Conservation (phyloP, 139 green algal genomes). For the Chlorella sp. region DNA sequence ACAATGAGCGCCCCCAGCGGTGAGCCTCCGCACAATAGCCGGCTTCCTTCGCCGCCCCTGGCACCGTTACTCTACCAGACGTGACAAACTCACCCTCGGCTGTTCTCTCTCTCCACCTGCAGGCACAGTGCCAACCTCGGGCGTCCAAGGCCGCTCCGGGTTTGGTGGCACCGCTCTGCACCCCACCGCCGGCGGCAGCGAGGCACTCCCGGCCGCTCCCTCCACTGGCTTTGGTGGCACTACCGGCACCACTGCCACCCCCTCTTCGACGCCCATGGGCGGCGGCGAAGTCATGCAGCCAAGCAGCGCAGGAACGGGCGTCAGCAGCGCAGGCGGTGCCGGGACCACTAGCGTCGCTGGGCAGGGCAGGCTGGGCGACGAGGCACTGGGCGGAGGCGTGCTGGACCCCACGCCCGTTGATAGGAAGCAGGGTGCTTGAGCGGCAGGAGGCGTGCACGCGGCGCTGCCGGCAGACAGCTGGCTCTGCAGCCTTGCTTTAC, state of each 20-base stretch:
- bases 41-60: too few relatives aligned
- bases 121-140: too few relatives aligned
- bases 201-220: not conserved
- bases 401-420: constrained; percentile 1
- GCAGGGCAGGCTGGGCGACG: not conserved
- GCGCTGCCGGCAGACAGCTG: too few relatives aligned
- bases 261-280: not conserved
- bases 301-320: not conserved
- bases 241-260: not conserved
- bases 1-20: too few relatives aligned
- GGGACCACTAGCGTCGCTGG: not conserved
- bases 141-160: not conserved
- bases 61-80: too few relatives aligned
- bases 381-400: not conserved
- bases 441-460: too few relatives aligned
- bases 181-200: not conserved
- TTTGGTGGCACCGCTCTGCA: not conserved
- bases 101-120: too few relatives aligned
- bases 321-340: not conserved
- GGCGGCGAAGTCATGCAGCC: not conserved
- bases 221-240: not conserved
- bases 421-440: too few relatives aligned
- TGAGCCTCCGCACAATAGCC: too few relatives aligned
- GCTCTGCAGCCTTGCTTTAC: too few relatives aligned
- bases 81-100: too few relatives aligned